Percentiles rank a stretch among this genome's conserved stretches.
Evolutionary conservation across 495 filamentous ascomycete species (phyloP).

Genomic region (Tuber borchii): DNA sequence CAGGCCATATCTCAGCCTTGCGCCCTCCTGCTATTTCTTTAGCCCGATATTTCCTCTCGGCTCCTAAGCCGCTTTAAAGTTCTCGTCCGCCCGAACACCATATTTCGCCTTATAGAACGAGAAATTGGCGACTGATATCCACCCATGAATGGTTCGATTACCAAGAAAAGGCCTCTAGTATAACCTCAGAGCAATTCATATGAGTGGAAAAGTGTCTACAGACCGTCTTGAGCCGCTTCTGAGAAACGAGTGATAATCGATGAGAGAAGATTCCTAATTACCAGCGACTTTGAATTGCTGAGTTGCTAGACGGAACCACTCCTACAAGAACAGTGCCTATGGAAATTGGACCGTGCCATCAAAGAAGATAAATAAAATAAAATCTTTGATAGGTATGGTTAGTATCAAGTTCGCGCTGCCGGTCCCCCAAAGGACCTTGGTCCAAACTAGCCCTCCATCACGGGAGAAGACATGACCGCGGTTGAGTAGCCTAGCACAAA

Average conservation of each 20-base stretch:
- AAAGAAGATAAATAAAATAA: background rate
- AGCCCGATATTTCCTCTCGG: background rate
- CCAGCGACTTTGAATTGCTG: background rate
- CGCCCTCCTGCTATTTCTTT: background rate
- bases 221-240: background rate
- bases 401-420: background rate
- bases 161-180: background rate
- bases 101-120: background rate
- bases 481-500: background rate
- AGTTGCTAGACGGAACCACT: background rate
- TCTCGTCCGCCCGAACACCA: background rate
- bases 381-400: background rate
- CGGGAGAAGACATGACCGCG: background rate
- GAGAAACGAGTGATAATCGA: background rate
- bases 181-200: background rate
- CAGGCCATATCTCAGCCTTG: background rate
- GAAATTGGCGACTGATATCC: background rate
- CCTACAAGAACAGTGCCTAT: background rate
- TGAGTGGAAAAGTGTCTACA: background rate
- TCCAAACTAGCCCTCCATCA: background rate
- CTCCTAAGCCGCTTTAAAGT: background rate
- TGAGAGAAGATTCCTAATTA: background rate
- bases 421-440: background rate
- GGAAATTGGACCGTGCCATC: background rate
- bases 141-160: background rate